Conservation (phyloP, 2,329 filamentous ascomycete genomes). For the Sphaerulina vaccinii region DNA sequence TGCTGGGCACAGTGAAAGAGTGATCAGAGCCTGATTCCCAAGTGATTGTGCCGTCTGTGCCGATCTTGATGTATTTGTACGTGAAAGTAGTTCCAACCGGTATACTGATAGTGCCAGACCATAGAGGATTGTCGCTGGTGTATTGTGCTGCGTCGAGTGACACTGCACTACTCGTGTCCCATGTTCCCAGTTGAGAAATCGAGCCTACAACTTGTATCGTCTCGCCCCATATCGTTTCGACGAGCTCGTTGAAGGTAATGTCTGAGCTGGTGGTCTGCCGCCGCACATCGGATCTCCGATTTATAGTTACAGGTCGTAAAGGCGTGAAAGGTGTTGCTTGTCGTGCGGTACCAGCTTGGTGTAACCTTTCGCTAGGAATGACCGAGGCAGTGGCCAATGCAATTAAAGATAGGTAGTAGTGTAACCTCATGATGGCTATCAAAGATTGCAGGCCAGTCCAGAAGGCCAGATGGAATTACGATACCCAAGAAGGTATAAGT, state of each 20-base stretch:
- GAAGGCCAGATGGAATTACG: conserved; percentile 2
- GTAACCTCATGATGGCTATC: conserved; percentile 16
- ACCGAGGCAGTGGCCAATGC: conserved; percentile 20
- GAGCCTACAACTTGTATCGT: conserved; percentile 65
- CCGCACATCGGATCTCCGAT: neutral
- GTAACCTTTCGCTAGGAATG: conserved; percentile 16
- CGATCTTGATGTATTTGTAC: conserved; percentile 64
- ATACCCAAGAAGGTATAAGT: conserved; percentile 1
- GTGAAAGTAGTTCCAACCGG: conserved; percentile 54
- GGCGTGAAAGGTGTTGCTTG: conserved; percentile 11
- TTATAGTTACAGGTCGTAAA: conserved; percentile 13
- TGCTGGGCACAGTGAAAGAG: conserved; percentile 42
- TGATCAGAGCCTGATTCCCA: conserved; percentile 64
- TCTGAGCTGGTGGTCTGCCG: conserved; percentile 43
- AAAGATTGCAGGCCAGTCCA: neutral
- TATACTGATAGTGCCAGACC: conserved; percentile 58
- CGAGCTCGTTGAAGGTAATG: conserved; percentile 62
- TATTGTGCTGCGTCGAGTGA: conserved; percentile 60
- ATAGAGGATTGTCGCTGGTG: conserved; percentile 59
- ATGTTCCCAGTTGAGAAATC: conserved; percentile 58
- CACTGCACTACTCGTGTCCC: conserved; percentile 56
- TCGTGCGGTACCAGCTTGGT: conserved; percentile 4
- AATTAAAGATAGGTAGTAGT: conserved; percentile 18
- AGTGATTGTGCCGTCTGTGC: conserved; percentile 52
- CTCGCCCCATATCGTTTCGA: conserved; percentile 60